Evolutionary conservation across 148 eudicot species (phyloP).

Genomic region (Diospyros kaki): DNA sequence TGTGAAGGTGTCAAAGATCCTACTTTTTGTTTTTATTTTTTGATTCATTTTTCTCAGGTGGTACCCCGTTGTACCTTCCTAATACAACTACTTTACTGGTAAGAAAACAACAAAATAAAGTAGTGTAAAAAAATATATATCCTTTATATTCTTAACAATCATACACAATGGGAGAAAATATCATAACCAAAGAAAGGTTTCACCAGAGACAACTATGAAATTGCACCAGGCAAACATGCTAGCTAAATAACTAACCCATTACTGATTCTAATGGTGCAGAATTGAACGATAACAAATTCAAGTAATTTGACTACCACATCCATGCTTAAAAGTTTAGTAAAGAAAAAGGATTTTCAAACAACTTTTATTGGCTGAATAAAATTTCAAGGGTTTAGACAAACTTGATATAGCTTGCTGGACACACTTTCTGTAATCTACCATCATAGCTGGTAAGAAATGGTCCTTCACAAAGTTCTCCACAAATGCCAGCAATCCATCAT

Average conservation of each 20-base stretch:
- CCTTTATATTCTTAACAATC: not conserved
- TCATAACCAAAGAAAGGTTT: not conserved
- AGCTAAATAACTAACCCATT: not conserved
- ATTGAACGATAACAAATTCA: not conserved
- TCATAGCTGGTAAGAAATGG: constrained; percentile 94
- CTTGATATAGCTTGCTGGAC: constrained; percentile 99
- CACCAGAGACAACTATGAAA: not conserved
- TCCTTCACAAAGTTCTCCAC: constrained; percentile 97
- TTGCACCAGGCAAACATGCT: not conserved
- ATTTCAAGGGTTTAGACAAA: constrained; percentile 30
- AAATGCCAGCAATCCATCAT: constrained; percentile 84
- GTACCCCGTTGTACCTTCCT: no score
- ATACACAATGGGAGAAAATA: not conserved
- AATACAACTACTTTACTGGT: not conserved
- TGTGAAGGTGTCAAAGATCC: no score
- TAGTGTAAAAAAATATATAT: not conserved
- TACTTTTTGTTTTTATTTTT: no score
- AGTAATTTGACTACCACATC: not conserved
- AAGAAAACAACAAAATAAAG: not conserved
- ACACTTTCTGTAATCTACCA: constrained; percentile 96
- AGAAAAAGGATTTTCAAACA: not conserved
- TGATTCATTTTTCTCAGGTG: no score
- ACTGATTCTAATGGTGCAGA: not conserved
- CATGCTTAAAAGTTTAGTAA: not conserved
- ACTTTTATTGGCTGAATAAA: not conserved